Conservation (phyloP, 2,329 filamentous ascomycete genomes). For the Sclerotinia nivalis region DNA sequence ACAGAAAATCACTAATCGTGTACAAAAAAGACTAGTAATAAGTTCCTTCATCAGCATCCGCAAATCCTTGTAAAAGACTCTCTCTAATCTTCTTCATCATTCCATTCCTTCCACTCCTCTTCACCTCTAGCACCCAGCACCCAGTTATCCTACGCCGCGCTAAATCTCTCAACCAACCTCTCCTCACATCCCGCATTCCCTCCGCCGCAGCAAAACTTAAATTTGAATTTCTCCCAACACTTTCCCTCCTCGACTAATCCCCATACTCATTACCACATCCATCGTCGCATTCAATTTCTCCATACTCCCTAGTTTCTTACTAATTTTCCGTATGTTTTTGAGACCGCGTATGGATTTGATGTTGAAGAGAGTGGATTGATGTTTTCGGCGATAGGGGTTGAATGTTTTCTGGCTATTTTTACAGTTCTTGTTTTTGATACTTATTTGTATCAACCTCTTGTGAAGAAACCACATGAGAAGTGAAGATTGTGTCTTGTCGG, state of each 20-base stretch:
- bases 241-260: conserved; percentile 43
- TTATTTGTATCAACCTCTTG: conserved; percentile 43
- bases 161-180: conserved; percentile 46
- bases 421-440: conserved; percentile 47
- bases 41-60: conserved; percentile 49
- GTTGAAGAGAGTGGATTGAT: conserved; percentile 43
- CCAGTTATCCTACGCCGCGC: conserved; percentile 36
- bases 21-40: conserved; percentile 30
- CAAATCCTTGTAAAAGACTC: conserved; percentile 56
- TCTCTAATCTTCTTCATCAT: conserved; percentile 52
- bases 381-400: conserved; percentile 45
- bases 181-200: conserved; percentile 40
- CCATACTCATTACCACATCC: conserved; percentile 44
- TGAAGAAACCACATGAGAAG: conserved; percentile 10
- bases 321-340: conserved; percentile 45
- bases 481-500: conserved; percentile 38
- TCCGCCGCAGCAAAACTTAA: conserved; percentile 41
- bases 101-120: conserved; percentile 48
- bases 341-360: conserved; percentile 42
- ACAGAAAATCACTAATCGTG: conserved; percentile 17
- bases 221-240: conserved; percentile 42
- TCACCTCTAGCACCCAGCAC: conserved; percentile 45
- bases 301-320: conserved; percentile 45
- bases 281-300: conserved; percentile 44
- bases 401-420: conserved; percentile 47